These are phyloP conservation scores for Tricholoma saponaceum DNA, from an alignment of 768 basidiomycete species.

Conservation along the genomic window DNA sequence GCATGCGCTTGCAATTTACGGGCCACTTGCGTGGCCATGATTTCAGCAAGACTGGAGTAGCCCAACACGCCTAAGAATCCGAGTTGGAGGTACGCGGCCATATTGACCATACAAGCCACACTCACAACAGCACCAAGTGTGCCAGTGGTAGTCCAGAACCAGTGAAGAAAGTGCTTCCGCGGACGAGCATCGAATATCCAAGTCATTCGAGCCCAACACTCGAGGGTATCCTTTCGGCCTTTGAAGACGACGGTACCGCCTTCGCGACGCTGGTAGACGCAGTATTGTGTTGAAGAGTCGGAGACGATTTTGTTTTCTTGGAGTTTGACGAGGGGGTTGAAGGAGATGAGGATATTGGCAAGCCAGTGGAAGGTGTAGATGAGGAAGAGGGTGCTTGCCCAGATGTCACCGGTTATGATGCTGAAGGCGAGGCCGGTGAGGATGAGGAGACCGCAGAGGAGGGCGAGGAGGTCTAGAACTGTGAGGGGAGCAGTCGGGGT, in stretches of 20 bases:
- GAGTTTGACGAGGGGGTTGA: neutral
- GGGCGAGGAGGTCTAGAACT: neutral
- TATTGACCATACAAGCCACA: slow-evolving; percentile 1
- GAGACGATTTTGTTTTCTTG: neutral
- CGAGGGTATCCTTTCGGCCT: slow-evolving; percentile 1
- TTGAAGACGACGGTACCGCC: neutral
- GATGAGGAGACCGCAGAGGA: neutral
- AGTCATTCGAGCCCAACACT: neutral
- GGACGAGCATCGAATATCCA: neutral
- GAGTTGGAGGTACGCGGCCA: neutral
- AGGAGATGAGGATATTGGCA: neutral
- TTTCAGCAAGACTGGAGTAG: slow-evolving; percentile 1
- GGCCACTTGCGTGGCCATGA: neutral
- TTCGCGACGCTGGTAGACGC: slow-evolving; percentile 1
- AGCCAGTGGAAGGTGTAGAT: neutral
- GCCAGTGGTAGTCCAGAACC: neutral
- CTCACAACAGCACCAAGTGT: neutral
- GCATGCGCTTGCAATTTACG: neutral
- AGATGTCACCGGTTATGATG: neutral
- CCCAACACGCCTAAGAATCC: neutral
- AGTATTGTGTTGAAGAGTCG: neutral
- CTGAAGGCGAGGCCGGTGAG: slow-evolving; percentile 1
- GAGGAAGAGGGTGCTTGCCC: neutral
- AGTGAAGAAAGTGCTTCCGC: neutral
- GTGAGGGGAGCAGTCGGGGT: neutral